phyloP scores from a whole-genome alignment of 768 basidiomycete genomes.

The Lactifluus subvellereus region DNA sequence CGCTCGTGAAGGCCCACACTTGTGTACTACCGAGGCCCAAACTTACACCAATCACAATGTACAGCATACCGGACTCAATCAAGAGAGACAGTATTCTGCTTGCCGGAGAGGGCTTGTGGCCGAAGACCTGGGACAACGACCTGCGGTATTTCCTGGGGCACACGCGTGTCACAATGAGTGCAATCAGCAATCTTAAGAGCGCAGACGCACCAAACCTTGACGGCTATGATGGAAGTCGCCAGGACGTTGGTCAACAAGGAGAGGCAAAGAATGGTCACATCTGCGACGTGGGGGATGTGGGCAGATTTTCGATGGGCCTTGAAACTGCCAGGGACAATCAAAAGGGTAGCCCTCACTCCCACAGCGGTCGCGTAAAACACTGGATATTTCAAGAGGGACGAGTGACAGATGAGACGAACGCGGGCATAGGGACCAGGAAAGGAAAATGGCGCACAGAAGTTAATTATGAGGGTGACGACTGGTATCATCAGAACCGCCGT shows the following conservation, averaged over 20 bases:
- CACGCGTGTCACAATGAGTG: neutral
- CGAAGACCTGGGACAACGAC: neutral
- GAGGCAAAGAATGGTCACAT: neutral
- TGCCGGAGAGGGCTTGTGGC: neutral
- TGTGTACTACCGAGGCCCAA: no score
- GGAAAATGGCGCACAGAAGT: neutral
- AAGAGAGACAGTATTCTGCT: neutral
- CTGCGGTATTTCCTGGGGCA: neutral
- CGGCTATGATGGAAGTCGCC: slow-evolving; percentile 1
- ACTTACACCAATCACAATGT: slow-evolving; percentile 8
- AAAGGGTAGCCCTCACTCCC: neutral
- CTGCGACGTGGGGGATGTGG: neutral
- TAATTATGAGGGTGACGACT: neutral
- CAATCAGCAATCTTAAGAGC: neutral
- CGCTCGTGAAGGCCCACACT: neutral
- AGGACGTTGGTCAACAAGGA: slow-evolving; percentile 6
- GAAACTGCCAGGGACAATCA: neutral
- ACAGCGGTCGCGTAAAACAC: neutral
- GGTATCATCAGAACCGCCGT: neutral
- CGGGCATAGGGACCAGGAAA: neutral
- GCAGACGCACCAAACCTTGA: slow-evolving; percentile 1
- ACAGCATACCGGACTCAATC: slow-evolving; percentile 9
- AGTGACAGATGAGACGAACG: neutral
- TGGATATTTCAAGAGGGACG: neutral
- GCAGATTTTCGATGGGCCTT: neutral